Percentiles rank a stretch among this genome's conserved stretches.
Conservation (phyloP, 2,329 filamentous ascomycete genomes). For the Pseudopithomyces maydicus region DNA sequence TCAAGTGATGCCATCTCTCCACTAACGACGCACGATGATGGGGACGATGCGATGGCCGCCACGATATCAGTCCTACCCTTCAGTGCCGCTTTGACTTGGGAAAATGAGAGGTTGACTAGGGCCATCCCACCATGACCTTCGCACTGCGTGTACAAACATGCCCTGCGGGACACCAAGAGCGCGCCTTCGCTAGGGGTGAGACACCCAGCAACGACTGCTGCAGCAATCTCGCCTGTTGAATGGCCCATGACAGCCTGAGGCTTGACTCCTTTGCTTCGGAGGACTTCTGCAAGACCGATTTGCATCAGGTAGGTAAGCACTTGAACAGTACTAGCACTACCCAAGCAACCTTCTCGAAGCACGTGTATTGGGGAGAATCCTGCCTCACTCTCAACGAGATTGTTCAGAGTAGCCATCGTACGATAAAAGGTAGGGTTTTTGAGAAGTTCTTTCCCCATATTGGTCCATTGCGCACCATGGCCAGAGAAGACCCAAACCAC, state of each 20-base stretch:
- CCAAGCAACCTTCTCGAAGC: conserved; percentile 25
- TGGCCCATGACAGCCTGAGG: conserved; percentile 50
- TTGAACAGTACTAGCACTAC: conserved; percentile 36
- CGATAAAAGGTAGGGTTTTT: conserved; percentile 25
- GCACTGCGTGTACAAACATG: conserved; percentile 37
- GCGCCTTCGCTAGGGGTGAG: conserved; percentile 43
- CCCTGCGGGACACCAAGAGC: conserved; percentile 42
- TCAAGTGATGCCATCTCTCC: conserved; percentile 30
- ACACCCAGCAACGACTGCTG: conserved; percentile 42
- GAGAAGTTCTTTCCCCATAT: conserved; percentile 49
- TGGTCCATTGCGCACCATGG: conserved; percentile 51
- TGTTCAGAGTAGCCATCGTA: conserved; percentile 32
- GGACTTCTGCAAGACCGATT: conserved; percentile 36
- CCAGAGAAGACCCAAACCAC: conserved; percentile 50
- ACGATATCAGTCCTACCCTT: conserved; percentile 27
- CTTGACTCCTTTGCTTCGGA: conserved; percentile 34
- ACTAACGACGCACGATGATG: conserved; percentile 44
- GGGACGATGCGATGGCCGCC: conserved; percentile 45
- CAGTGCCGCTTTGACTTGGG: conserved; percentile 29
- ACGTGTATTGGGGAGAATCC: conserved; percentile 23
- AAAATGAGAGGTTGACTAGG: conserved; percentile 39
- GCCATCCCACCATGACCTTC: conserved; percentile 40
- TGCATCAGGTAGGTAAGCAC: conserved; percentile 47
- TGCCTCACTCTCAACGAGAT: conserved; percentile 19
- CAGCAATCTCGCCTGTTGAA: conserved; percentile 51